These are phyloP conservation scores for Fusarium praegraminearum DNA, from an alignment of 2,329 filamentous ascomycete species.

Conservation along the genomic window DNA sequence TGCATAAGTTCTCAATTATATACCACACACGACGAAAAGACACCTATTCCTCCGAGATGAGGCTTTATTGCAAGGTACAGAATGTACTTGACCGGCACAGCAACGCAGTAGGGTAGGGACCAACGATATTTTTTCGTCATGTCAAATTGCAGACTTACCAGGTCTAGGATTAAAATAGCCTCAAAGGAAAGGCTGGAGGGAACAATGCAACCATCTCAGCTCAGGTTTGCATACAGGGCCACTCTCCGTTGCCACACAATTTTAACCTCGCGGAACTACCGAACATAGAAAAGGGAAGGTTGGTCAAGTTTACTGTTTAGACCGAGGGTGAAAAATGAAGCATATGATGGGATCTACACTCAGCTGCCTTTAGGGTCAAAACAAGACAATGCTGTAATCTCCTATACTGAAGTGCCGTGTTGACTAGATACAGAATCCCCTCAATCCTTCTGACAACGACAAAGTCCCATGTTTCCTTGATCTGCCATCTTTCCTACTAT, in stretches of 20 bases:
- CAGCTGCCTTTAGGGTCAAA: neutral
- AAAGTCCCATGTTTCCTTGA: constrained; percentile 9
- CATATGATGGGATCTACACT: constrained; percentile 11
- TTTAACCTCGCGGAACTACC: neutral
- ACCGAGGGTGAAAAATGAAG: constrained; percentile 14
- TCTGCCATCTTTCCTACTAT: neutral
- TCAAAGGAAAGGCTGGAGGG: neutral
- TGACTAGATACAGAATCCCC: neutral
- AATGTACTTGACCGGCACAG: constrained; percentile 1
- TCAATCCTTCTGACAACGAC: neutral
- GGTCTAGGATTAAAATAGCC: constrained; percentile 23
- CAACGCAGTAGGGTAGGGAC: neutral
- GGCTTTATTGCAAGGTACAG: constrained; percentile 8
- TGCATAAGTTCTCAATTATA: constrained; percentile 11
- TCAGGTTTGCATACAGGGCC: constrained; percentile 15
- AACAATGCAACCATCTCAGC: constrained; percentile 30
- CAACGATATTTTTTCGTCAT: neutral
- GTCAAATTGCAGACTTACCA: neutral
- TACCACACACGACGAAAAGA: constrained; percentile 7
- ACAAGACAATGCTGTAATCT: neutral
- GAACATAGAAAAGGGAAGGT: constrained; percentile 10
- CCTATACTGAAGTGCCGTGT: neutral
- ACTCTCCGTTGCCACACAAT: constrained; percentile 1
- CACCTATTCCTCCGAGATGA: constrained; percentile 10
- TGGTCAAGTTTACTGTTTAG: neutral